These are phyloP conservation scores for Tetrahymena elliotti DNA, from an alignment of 73 alveolate species.

Conservation along the genomic window DNA sequence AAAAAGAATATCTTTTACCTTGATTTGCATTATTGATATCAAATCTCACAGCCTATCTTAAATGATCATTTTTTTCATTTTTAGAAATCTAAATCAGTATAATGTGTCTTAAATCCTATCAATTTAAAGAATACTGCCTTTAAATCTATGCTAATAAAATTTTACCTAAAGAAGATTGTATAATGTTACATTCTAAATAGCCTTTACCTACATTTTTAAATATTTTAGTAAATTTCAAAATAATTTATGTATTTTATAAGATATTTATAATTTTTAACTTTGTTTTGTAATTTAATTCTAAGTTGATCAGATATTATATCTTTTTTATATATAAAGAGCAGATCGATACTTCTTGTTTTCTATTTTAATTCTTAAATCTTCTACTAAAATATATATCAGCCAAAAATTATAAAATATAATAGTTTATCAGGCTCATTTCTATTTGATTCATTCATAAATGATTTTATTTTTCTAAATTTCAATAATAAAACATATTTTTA, in stretches of 20 bases:
- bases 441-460: too few relatives aligned
- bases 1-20: not conserved
- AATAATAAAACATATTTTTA: too few relatives aligned
- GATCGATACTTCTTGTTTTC: not conserved
- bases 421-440: not conserved
- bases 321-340: not conserved
- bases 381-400: not conserved
- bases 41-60: not conserved
- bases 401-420: too few relatives aligned
- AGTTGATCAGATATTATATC: not conserved
- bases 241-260: not conserved
- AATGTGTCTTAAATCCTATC: not conserved
- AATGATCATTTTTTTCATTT: not conserved
- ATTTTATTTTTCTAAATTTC: too few relatives aligned
- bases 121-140: not conserved
- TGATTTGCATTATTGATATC: not conserved
- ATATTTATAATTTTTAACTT: not conserved
- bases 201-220: not conserved
- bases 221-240: not conserved
- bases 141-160: not conserved
- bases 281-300: not conserved
- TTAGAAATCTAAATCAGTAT: not conserved
- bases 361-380: not conserved
- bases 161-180: not conserved
- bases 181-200: not conserved